Evolutionary conservation across 2,329 filamentous ascomycete species (phyloP).

Genomic region (Ophiostoma novo-ulmi): DNA sequence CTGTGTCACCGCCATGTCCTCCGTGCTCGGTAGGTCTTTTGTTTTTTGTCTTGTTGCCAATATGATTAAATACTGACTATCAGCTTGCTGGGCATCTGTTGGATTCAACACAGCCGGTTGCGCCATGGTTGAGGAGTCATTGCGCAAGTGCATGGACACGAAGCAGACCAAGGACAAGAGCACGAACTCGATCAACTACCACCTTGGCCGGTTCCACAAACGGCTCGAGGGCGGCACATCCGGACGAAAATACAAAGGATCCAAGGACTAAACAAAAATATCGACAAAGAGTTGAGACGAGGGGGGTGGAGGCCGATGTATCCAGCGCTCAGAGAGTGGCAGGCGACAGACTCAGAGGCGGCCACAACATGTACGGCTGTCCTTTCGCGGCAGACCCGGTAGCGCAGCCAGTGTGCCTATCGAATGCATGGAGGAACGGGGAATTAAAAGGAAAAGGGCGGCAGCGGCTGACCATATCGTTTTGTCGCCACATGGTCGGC

Average conservation of each 20-base stretch:
- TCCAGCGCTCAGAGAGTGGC: neutral
- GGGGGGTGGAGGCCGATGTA: too few species aligned
- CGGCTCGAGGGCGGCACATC: slow-evolving; percentile 11
- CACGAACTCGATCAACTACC: slow-evolving; percentile 86
- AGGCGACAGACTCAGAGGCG: neutral
- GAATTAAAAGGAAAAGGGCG: neutral
- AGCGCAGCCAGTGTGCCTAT: neutral
- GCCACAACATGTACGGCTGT: neutral
- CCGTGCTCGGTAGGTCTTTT: slow-evolving; percentile 47
- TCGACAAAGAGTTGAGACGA: neutral
- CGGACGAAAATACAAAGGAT: slow-evolving; percentile 45
- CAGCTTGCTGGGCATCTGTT: slow-evolving; percentile 79
- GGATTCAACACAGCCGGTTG: slow-evolving; percentile 61
- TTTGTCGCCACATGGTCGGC: neutral
- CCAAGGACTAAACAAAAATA: slow-evolving; percentile 25
- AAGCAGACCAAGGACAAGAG: slow-evolving; percentile 47
- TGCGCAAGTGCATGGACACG: slow-evolving; percentile 74
- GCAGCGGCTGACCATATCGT: neutral
- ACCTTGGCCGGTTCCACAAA: slow-evolving; percentile 70
- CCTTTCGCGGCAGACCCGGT: neutral
- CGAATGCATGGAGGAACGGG: neutral
- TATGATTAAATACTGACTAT: neutral
- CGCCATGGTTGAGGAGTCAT: slow-evolving; percentile 53
- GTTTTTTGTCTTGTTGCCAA: too few species aligned
- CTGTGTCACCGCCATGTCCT: slow-evolving; percentile 53